Evolutionary conservation across 2,329 filamentous ascomycete genomes (phyloP).

Genomic region (Colletotrichum sp.): DNA sequence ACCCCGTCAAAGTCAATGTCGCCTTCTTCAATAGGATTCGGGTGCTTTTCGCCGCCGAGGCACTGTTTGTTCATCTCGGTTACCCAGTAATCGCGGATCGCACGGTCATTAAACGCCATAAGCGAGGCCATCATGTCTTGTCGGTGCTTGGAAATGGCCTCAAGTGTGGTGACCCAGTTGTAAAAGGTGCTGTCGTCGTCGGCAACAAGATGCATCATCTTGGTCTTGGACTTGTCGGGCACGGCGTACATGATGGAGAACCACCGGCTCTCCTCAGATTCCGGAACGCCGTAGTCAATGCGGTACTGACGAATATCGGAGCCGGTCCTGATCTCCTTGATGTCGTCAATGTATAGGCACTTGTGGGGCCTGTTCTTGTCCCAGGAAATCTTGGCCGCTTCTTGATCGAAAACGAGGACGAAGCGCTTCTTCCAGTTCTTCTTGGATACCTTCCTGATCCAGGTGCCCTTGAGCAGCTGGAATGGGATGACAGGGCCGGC

Average conservation of each 20-base stretch:
- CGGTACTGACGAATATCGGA: constrained; percentile 88
- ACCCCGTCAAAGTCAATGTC: constrained; percentile 80
- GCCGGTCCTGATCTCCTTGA: constrained; percentile 86
- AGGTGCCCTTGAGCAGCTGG: constrained; percentile 78
- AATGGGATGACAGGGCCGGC: constrained; percentile 78
- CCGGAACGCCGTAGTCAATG: constrained; percentile 77
- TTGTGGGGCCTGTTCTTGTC: constrained; percentile 80
- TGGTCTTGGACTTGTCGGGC: constrained; percentile 80
- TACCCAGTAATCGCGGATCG: constrained; percentile 84
- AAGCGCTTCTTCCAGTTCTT: constrained; percentile 78
- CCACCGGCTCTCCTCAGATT: constrained; percentile 74
- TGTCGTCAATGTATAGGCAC: constrained; percentile 92
- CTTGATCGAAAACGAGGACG: constrained; percentile 75
- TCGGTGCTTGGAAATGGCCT: constrained; percentile 83
- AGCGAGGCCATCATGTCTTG: constrained; percentile 91
- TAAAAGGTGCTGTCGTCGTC: constrained; percentile 73
- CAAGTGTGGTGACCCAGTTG: constrained; percentile 84
- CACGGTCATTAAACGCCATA: constrained; percentile 83
- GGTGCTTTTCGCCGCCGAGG: constrained; percentile 45
- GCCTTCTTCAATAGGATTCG: constrained; percentile 63
- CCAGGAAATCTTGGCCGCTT: constrained; percentile 88
- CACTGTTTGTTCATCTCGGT: constrained; percentile 79
- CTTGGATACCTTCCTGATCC: constrained; percentile 83
- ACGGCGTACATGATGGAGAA: constrained; percentile 90
- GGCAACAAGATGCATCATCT: constrained; percentile 88